Evolutionary conservation across 768 basidiomycete genomes (phyloP).

Genomic region (Boletus reticuloceps): DNA sequence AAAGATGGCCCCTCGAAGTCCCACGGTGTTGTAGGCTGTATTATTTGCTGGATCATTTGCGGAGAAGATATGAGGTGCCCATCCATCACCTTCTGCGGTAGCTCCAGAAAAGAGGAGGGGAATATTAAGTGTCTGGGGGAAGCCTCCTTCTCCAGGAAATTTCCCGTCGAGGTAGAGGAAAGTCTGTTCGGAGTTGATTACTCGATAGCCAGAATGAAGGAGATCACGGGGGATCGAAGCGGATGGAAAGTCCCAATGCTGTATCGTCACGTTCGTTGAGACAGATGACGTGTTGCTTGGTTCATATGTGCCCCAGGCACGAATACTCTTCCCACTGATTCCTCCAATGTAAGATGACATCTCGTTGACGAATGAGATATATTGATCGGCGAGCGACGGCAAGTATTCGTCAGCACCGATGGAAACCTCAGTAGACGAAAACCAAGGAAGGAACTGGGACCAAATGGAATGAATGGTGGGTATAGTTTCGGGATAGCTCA

Average conservation of each 20-base stretch:
- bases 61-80: slow-evolving; percentile 38
- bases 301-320: slow-evolving; percentile 42
- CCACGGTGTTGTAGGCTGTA: slow-evolving; percentile 24
- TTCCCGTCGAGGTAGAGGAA: slow-evolving; percentile 41
- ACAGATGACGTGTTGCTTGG: slow-evolving; percentile 36
- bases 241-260: slow-evolving; percentile 42
- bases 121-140: slow-evolving; percentile 33
- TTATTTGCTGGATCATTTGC: slow-evolving; percentile 31
- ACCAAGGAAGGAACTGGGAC: slow-evolving; percentile 41
- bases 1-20: slow-evolving; percentile 36
- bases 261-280: slow-evolving; percentile 40
- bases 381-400: slow-evolving; percentile 37
- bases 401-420: slow-evolving; percentile 47
- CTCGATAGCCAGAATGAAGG: slow-evolving; percentile 32
- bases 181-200: slow-evolving; percentile 36
- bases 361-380: slow-evolving; percentile 41
- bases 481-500: slow-evolving; percentile 41
- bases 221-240: slow-evolving; percentile 34
- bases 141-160: slow-evolving; percentile 29
- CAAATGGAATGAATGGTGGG: slow-evolving; percentile 43
- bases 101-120: slow-evolving; percentile 32
- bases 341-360: slow-evolving; percentile 38
- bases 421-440: slow-evolving; percentile 39
- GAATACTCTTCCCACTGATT: slow-evolving; percentile 36
- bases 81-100: slow-evolving; percentile 27